phyloP scores from a whole-genome alignment of 345 rosid genomes.

The Cardamine resedifolia region DNA sequence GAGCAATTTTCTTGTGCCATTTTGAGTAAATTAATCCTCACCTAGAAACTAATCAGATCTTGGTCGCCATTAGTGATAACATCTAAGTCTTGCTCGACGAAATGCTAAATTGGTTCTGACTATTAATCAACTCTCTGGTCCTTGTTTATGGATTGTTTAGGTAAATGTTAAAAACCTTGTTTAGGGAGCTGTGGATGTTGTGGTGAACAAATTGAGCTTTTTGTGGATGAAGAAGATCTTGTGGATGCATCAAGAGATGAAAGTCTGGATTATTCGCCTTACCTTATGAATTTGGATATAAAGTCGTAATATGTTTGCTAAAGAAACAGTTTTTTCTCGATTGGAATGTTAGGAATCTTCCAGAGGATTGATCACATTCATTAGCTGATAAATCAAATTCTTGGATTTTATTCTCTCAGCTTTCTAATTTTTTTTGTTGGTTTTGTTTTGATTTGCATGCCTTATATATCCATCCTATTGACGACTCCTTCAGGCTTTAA shows the following conservation, averaged over 20 bases:
- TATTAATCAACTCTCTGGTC: not conserved
- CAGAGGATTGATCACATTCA: not conserved
- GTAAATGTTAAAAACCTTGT: not conserved
- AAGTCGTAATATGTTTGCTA: not conserved
- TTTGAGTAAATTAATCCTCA: not conserved
- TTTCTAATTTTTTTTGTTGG: not conserved
- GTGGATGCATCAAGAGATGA: conserved; percentile 22
- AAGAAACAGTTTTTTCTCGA: not conserved
- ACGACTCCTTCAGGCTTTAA: not conserved
- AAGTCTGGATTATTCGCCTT: not conserved
- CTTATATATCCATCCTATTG: not conserved
- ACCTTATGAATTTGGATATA: conserved; percentile 16
- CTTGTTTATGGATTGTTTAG: conserved; percentile 22
- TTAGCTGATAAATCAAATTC: not conserved
- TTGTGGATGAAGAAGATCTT: conserved; percentile 21
- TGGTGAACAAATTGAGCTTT: conserved; percentile 11
- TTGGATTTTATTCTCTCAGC: not conserved
- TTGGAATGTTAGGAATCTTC: not conserved
- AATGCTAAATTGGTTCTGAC: not conserved
- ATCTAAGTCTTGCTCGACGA: not conserved
- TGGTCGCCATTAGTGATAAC: not conserved
- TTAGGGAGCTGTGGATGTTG: conserved; percentile 21
- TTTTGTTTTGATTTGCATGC: not conserved
- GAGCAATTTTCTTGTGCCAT: not conserved
- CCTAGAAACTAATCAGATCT: not conserved